Percentiles rank a stretch among this genome's conserved stretches.
Conservation (phyloP, 2,329 filamentous ascomycete genomes). For the Epichloe amarillans region DNA sequence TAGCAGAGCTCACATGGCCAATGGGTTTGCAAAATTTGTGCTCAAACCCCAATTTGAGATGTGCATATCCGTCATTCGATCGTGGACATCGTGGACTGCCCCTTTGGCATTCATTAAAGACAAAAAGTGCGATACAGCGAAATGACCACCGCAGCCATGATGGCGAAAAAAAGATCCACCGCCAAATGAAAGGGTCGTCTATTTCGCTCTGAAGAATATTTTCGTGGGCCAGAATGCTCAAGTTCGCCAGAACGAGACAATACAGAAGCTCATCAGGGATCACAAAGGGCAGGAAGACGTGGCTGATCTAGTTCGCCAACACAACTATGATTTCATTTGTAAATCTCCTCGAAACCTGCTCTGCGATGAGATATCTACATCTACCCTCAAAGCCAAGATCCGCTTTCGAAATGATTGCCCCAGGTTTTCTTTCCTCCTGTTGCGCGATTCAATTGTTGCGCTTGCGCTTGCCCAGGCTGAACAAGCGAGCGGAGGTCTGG, state of each 20-base stretch:
- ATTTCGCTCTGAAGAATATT: neutral
- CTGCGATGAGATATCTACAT: neutral
- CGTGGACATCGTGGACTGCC: no score
- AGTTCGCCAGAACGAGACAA: neutral
- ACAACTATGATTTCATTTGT: neutral
- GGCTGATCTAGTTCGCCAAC: neutral
- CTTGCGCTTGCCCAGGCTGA: neutral
- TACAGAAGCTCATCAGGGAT: neutral
- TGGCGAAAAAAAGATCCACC: neutral
- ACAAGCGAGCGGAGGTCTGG: neutral
- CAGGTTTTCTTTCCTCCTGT: no score
- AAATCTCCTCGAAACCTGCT: neutral
- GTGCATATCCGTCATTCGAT: no score
- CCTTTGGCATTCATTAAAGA: neutral
- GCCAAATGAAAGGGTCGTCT: neutral
- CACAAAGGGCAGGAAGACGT: neutral
- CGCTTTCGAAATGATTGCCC: neutral
- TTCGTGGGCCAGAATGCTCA: neutral
- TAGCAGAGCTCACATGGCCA: neutral
- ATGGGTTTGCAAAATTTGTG: neutral
- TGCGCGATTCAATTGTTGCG: no score
- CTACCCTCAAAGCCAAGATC: constrained; percentile 3
- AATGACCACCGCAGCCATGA: neutral
- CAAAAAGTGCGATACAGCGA: neutral
- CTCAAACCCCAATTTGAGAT: neutral